These are phyloP conservation scores for Globisporangium okanoganense DNA, from an alignment of 352 stramenopile species.

Conservation along the genomic window DNA sequence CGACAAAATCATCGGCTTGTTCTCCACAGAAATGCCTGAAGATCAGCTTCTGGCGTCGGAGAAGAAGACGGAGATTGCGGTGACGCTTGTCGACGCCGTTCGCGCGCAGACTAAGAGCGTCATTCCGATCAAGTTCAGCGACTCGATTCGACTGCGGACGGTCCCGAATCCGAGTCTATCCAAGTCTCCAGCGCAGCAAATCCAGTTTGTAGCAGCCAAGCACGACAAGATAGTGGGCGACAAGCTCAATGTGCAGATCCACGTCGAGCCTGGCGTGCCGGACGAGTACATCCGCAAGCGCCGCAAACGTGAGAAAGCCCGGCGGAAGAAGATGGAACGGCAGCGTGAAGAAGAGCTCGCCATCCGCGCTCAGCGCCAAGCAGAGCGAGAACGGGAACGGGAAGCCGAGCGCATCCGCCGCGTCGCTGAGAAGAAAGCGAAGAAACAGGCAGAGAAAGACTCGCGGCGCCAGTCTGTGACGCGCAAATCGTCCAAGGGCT, in stretches of 20 bases:
- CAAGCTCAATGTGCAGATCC: constrained; percentile 38
- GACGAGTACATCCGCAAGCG: constrained; percentile 86
- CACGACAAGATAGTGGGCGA: constrained; percentile 47
- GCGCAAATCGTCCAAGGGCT: constrained; percentile 41
- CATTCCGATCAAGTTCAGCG: constrained; percentile 72
- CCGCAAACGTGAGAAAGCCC: constrained; percentile 79
- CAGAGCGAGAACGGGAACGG: constrained; percentile 54
- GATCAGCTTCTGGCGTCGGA: constrained; percentile 76
- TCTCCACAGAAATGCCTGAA: constrained; percentile 81
- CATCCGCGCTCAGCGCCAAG: constrained; percentile 62
- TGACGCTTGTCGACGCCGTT: constrained; percentile 81
- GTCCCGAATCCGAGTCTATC: constrained; percentile 41
- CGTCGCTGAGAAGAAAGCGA: constrained; percentile 85
- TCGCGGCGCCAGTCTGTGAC: constrained; percentile 35
- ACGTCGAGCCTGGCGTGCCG: constrained; percentile 60
- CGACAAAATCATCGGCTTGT: constrained; percentile 72
- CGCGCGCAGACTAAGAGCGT: constrained; percentile 37
- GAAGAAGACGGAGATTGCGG: constrained; percentile 87
- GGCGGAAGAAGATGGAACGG: constrained; percentile 65
- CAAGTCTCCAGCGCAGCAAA: constrained; percentile 53
- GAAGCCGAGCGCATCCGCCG: constrained; percentile 73
- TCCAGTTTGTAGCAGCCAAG: constrained; percentile 55
- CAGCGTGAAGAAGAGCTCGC: constrained; percentile 75
- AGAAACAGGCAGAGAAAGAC: constrained; percentile 79
- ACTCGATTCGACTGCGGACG: constrained; percentile 54